Percentiles rank a stretch among this genome's conserved stretches.
These are phyloP conservation scores for Phytomonas francai DNA, from an alignment of 208 protist species.

Conservation along the genomic window DNA sequence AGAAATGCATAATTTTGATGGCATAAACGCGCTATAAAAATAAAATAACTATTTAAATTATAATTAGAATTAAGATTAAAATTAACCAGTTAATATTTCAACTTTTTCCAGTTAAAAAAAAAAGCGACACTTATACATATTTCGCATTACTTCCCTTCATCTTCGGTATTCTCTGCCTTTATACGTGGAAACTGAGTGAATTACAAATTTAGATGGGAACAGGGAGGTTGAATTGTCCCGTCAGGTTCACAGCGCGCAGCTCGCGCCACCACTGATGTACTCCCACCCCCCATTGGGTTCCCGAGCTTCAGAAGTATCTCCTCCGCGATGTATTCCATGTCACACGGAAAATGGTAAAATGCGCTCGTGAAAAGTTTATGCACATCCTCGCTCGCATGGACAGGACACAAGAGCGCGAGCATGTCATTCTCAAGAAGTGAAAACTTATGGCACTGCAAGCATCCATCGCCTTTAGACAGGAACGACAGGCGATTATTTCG, in stretches of 20 bases:
- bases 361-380: not conserved
- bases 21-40: not conserved
- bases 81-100: not conserved
- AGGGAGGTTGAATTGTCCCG: slow-evolving; percentile 27
- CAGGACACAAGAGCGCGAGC: slow-evolving; percentile 43
- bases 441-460: slow-evolving; percentile 37
- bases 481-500: slow-evolving; percentile 40
- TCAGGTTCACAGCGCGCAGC: slow-evolving; percentile 6
- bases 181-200: not conserved
- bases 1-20: slow-evolving; percentile 2
- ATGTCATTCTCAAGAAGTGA: slow-evolving; percentile 40
- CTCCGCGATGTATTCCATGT: slow-evolving; percentile 77
- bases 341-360: slow-evolving; percentile 5
- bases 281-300: slow-evolving; percentile 9
- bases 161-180: not conserved
- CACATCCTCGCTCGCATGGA: slow-evolving; percentile 21
- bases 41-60: slow-evolving; percentile 3
- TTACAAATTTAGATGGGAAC: slow-evolving; percentile 11
- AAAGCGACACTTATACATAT: not conserved
- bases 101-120: slow-evolving; percentile 7
- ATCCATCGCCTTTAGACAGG: slow-evolving; percentile 46
- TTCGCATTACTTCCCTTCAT: not conserved
- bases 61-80: not conserved
- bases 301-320: slow-evolving; percentile 55
- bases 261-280: slow-evolving; percentile 32